Conservation (phyloP, 305 asterid species). For the Solanum aculeatissimum region DNA sequence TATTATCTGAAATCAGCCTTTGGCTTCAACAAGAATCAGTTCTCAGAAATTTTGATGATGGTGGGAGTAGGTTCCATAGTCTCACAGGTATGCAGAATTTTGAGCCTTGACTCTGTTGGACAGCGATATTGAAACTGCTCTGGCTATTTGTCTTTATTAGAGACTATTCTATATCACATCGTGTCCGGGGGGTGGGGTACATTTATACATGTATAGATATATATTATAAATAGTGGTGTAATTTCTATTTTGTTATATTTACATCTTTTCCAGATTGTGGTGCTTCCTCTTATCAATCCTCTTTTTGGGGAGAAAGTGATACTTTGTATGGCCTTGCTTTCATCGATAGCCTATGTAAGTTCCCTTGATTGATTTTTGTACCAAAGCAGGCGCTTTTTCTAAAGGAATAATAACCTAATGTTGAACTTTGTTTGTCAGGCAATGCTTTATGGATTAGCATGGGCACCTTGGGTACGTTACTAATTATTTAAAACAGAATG, state of each 20-base stretch:
- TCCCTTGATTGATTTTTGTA: not conserved
- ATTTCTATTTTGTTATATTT: not conserved
- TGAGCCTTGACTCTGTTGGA: not conserved
- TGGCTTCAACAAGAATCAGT: slow-evolving; percentile 79
- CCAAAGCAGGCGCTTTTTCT: not conserved
- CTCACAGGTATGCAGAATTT: slow-evolving; percentile 62
- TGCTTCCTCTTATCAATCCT: slow-evolving; percentile 75
- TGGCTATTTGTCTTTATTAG: not conserved
- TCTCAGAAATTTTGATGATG: slow-evolving; percentile 78
- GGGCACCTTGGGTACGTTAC: slow-evolving; percentile 90
- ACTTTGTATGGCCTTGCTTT: slow-evolving; percentile 63
- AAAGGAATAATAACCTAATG: not conserved
- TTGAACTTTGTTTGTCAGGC: slow-evolving; percentile 36
- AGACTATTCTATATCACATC: not conserved
- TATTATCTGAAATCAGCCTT: slow-evolving; percentile 80
- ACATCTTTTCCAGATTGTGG: slow-evolving; percentile 45
- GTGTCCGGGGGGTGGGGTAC: not conserved
- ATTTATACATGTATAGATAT: not conserved
- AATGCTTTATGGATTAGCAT: slow-evolving; percentile 79
- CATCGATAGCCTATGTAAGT: slow-evolving; percentile 71
- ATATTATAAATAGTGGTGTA: not conserved
- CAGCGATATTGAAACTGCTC: not conserved
- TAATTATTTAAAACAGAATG: not conserved
- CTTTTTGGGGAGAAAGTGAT: slow-evolving; percentile 75
- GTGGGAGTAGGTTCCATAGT: slow-evolving; percentile 89